Percentiles rank a stretch among this genome's conserved stretches.
These are phyloP conservation scores for Dactylis glomerata DNA, from an alignment of 176 grass and related monocot genomes.

Conservation along the genomic window DNA sequence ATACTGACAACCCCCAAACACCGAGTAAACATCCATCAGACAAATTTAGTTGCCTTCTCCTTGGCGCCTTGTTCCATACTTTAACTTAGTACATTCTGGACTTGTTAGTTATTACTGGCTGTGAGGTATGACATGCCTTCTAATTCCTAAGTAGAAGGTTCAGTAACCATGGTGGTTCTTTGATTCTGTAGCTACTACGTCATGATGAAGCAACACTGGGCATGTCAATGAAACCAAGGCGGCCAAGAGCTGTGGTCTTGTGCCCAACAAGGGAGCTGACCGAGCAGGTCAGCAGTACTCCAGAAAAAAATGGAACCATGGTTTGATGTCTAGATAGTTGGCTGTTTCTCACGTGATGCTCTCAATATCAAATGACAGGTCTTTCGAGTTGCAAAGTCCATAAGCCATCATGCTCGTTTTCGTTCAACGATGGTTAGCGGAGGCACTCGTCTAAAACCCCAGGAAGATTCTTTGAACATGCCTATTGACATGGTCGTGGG, in stretches of 20 bases:
- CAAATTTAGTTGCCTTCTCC: neutral
- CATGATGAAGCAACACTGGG: slow-evolving; percentile 69
- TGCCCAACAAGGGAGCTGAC: slow-evolving; percentile 94
- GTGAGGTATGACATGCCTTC: neutral
- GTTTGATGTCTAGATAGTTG: neutral
- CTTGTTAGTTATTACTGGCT: neutral
- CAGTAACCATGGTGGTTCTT: neutral
- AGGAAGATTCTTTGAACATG: slow-evolving; percentile 88
- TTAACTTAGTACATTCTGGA: neutral
- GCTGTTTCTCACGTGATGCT: neutral
- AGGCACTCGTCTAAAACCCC: slow-evolving; percentile 77
- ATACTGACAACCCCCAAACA: neutral
- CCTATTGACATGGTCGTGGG: slow-evolving; percentile 94
- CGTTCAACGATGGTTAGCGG: slow-evolving; percentile 90
- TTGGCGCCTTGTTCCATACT: neutral
- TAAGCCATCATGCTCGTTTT: slow-evolving; percentile 93
- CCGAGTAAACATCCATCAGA: neutral
- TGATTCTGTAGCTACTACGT: slow-evolving; percentile 61
- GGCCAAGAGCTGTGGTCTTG: slow-evolving; percentile 78
- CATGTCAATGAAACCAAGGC: slow-evolving; percentile 80
- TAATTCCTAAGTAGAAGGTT: neutral
- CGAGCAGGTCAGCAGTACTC: slow-evolving; percentile 63
- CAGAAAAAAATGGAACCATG: neutral
- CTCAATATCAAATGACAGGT: slow-evolving; percentile 51
- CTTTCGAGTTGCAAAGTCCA: slow-evolving; percentile 82